Percentiles rank a stretch among this genome's conserved stretches.
Conservation (phyloP, 164 flowering plant genomes). For the Echeveria elegans region DNA sequence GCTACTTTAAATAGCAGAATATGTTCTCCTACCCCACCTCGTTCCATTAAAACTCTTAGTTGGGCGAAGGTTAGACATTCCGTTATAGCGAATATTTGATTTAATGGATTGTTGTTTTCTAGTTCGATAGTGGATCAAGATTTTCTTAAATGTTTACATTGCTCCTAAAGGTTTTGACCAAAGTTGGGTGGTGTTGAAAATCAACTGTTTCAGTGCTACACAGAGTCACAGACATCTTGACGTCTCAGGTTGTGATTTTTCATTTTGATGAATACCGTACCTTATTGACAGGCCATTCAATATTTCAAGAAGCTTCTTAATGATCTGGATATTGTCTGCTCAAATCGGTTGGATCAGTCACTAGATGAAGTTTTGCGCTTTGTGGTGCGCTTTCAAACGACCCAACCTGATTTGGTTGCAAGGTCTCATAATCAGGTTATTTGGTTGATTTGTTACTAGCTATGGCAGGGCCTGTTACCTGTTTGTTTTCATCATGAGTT, state of each 20-base stretch:
- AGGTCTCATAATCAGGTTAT: conserved; percentile 91
- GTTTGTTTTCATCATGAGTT: not conserved
- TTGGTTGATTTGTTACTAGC: conserved; percentile 5
- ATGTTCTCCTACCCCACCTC: conserved; percentile 94
- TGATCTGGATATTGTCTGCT: conserved; percentile 71
- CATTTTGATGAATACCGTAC: too few species aligned
- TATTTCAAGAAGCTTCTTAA: conserved; percentile 84
- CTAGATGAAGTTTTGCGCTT: conserved; percentile 58
- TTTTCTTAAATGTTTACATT: too few species aligned
- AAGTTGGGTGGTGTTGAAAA: too few species aligned
- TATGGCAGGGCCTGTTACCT: not conserved
- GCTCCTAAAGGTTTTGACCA: too few species aligned
- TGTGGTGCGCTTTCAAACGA: conserved; percentile 75
- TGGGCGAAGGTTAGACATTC: conserved; percentile 67
- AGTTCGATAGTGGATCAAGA: conserved; percentile 5
- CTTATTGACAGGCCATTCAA: conserved; percentile 76
- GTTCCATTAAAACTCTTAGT: conserved; percentile 63
- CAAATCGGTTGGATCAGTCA: conserved; percentile 50
- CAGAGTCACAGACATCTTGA: conserved; percentile 48
- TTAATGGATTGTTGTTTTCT: conserved; percentile 12
- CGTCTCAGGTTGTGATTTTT: conserved; percentile 25
- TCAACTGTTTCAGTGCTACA: conserved; percentile 63
- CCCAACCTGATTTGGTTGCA: conserved; percentile 89
- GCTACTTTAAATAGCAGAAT: conserved; percentile 65
- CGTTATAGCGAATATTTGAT: not conserved